Base-by-base conservation (phyloP, 352 stramenopile genomes). In the Pythium angustatum region DNA sequence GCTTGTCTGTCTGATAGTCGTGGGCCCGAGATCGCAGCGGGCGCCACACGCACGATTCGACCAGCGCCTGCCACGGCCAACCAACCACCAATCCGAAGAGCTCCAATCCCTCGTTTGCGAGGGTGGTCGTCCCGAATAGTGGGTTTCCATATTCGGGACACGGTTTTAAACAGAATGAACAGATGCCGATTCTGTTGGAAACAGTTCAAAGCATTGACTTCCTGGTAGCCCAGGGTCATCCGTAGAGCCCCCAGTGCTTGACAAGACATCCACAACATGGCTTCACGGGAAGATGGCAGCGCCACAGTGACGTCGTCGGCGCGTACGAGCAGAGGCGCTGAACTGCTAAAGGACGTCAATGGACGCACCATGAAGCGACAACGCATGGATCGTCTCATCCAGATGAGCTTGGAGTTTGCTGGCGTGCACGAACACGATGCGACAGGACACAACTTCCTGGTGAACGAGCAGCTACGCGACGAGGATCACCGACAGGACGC, bases 351-450 rank as follows among this genome's bases (percentile, higher is more conserved):
- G 3, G 61, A 41, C 2, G 28, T n/a, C 0, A 33, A 54, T 28
- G 22, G 0, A 15, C 27, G 55, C 33, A 59, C 21, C 15, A 87
- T 58, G 7, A 90, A 88, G 66, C 64, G 71, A 12, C 72, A 79
- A 66, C 80, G 77, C 30, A 85, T 91, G 47, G 75, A 85, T 55
- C 61, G 57, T 57, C 66, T 89, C 17, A 88, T 89, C 34, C 43
- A 77, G 52, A 78, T 78, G 48, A 79, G 78, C 11, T 69, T 77
- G 45, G 62, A 48, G 10, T 69, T 90, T 44, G 73, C 77, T 11
- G 49, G 40, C 8, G 54, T 71, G 41, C 10, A n/a, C 7, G 19
- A 10, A 8, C 19, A 21, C 14, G 9, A 43, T 4, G 69, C 33
- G 40, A n/a, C 31, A 52, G 21, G 9, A 9, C 19, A 3, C 28